Base-by-base conservation (phyloP, 129 eudicot species). In the Scalesia atractyloides region DNA sequence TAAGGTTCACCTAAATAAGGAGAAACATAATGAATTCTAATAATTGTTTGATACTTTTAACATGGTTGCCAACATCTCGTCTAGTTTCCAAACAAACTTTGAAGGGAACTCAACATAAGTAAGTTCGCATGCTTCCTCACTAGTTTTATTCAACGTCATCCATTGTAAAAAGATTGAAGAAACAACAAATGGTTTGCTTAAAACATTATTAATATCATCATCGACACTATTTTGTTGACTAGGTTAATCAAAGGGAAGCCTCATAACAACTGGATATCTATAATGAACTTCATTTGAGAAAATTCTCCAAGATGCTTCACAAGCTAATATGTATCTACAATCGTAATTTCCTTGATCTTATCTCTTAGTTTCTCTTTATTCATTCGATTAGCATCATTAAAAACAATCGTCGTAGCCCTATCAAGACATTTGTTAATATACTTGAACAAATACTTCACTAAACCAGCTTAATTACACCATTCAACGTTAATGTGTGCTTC, bases 211-310 rank as follows among this genome's bases (percentile, higher is more conserved):
- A 44, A 44, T 44, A 44, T 7, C 12, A 44, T 44, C 49, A 0
- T 44, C 12, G 4, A 11, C 49, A 9, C 12, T 11, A 66, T 8
- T 2, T 5, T 57, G 33, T 17, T 24, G 26, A 24, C 63, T 19
- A 5, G 68, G 76, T 16, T 39, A 19, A 72, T 72, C 68, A 8
- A 57, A 44, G 10, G 49, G 49, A 44, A 44, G 49, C 12, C 49
- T 44, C 49, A 8, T 44, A 44, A 44, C 12, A 44, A 11, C 9
- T 1, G 49, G 49, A 44, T 9, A 7, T 11, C 49, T 44, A 44
- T 44, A 44, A 44, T 44, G 49, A 44, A 44, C 49, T 7, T 44
- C 49, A 8, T 44, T 7, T 44, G 49, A 5, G 10, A 44, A 44
- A 1, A 44, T 44, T 7, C 49, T 9, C 49, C 49, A 44, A 7